Evolutionary conservation across 129 eudicot species (phyloP).

Genomic region (Helichrysum umbraculigerum): DNA sequence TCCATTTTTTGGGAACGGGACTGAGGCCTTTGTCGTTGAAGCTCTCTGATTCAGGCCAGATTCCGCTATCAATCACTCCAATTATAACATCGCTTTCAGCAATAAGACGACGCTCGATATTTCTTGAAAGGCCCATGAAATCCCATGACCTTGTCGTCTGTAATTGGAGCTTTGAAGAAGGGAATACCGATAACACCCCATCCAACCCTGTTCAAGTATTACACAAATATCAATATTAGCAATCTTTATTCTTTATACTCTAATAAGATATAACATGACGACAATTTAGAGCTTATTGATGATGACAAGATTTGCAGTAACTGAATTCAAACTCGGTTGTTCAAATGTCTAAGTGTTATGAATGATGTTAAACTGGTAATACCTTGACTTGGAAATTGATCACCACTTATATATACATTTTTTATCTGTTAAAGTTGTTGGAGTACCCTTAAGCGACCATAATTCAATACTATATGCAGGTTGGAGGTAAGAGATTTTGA

Average conservation of each 20-base stretch:
- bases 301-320: not conserved
- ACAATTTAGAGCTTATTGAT: too few relatives aligned
- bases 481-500: too few relatives aligned
- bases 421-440: too few relatives aligned
- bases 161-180: slow-evolving; percentile 25
- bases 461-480: too few relatives aligned
- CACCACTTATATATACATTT: too few relatives aligned
- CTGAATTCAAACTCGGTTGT: too few relatives aligned
- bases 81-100: slow-evolving; percentile 36
- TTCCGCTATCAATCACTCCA: slow-evolving; percentile 51
- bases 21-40: slow-evolving; percentile 41
- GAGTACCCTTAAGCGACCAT: too few relatives aligned
- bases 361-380: too few relatives aligned
- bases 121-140: slow-evolving; percentile 35
- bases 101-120: not conserved
- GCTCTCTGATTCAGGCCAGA: slow-evolving; percentile 54
- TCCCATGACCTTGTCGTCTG: slow-evolving; percentile 68
- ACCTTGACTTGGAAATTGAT: too few relatives aligned
- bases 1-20: slow-evolving; percentile 52
- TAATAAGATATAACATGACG: too few relatives aligned
- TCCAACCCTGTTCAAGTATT: slow-evolving; percentile 30
- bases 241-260: not conserved
- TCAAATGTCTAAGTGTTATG: too few relatives aligned
- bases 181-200: slow-evolving; percentile 45
- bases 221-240: not conserved